A percentile compares a stretch with the other conserved stretches of the same genome.
phyloP scores from a whole-genome alignment of 768 basidiomycete genomes.

The Xerocomellus chrysenteron region DNA sequence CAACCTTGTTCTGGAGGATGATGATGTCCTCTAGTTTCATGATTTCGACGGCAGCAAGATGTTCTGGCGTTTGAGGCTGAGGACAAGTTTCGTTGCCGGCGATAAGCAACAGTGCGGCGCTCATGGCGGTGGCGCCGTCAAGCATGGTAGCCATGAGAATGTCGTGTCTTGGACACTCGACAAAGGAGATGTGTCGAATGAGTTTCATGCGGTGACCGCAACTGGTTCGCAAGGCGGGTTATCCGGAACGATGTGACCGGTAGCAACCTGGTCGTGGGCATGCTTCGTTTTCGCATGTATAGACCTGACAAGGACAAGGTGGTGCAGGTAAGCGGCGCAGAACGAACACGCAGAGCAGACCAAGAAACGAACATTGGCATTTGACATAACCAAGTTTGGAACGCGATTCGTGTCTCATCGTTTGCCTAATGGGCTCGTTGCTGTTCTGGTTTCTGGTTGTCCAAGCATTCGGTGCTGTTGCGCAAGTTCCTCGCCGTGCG shows the following conservation, averaged over 20 bases:
- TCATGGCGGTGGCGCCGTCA: constrained; percentile 99
- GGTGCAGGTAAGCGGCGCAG: not conserved
- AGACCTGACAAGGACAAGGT: constrained; percentile 63
- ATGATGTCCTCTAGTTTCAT: constrained; percentile 99
- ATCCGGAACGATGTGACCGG: constrained; percentile 78
- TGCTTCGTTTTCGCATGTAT: constrained; percentile 92
- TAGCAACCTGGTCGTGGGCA: constrained; percentile 84
- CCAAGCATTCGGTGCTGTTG: too few species aligned
- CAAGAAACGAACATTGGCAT: too few species aligned
- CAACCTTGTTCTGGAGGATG: constrained; percentile 98
- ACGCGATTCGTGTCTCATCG: too few species aligned
- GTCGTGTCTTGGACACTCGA: constrained; percentile 96
- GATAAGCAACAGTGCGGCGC: constrained; percentile 91
- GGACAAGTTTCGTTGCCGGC: constrained; percentile 99
- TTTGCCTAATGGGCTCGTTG: too few species aligned
- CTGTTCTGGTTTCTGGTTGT: too few species aligned
- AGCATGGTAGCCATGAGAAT: constrained; percentile 99
- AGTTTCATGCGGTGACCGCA: constrained; percentile 41
- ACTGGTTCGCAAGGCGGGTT: constrained; percentile 51
- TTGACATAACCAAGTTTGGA: too few species aligned
- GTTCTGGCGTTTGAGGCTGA: constrained; percentile 98
- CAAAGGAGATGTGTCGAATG: constrained; percentile 96
- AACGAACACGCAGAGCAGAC: not conserved
- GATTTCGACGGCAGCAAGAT: constrained; percentile 97
- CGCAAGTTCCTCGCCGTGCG: too few species aligned